These are phyloP conservation scores for Citrus hindsii DNA, from an alignment of 345 rosid genomes.

Conservation along the genomic window DNA sequence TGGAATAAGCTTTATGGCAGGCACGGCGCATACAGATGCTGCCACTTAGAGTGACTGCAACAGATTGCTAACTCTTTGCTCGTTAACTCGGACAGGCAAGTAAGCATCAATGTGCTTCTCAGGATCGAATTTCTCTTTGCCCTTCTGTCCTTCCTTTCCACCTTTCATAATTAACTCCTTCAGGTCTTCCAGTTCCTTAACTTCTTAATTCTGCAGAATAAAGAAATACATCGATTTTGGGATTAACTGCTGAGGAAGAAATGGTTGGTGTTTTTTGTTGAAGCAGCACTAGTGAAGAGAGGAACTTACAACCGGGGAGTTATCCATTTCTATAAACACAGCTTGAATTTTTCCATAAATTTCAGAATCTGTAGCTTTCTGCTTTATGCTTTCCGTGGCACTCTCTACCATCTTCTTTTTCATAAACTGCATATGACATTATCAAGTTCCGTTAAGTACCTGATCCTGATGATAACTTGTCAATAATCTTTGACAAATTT, in stretches of 20 bases:
- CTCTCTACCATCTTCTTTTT: constrained; percentile 67
- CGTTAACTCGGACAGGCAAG: constrained; percentile 84
- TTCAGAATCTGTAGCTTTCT: constrained; percentile 53
- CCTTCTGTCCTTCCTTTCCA: constrained; percentile 26
- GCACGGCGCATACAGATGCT: constrained; percentile 53
- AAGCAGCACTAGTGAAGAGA: not conserved
- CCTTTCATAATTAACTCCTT: constrained; percentile 63
- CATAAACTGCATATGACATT: constrained; percentile 39
- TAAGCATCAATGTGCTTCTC: constrained; percentile 77
- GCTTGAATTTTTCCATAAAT: constrained; percentile 68
- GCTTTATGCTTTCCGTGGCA: constrained; percentile 66
- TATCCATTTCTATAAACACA: constrained; percentile 60
- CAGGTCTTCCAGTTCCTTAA: constrained; percentile 57
- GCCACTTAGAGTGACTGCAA: constrained; percentile 73
- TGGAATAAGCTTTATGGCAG: constrained; percentile 69
- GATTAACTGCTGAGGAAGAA: not conserved
- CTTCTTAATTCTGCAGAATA: constrained; percentile 33
- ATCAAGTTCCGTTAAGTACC: not conserved
- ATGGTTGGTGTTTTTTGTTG: not conserved
- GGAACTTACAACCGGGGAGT: constrained; percentile 44
- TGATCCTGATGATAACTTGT: not conserved
- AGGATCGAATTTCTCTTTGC: constrained; percentile 49
- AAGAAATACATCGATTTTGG: not conserved
- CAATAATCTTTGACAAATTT: not conserved
- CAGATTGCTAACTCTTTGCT: constrained; percentile 77